These are phyloP conservation scores for Chlamydomonas sp. DNA, from an alignment of 139 green algal species.

Conservation along the genomic window DNA sequence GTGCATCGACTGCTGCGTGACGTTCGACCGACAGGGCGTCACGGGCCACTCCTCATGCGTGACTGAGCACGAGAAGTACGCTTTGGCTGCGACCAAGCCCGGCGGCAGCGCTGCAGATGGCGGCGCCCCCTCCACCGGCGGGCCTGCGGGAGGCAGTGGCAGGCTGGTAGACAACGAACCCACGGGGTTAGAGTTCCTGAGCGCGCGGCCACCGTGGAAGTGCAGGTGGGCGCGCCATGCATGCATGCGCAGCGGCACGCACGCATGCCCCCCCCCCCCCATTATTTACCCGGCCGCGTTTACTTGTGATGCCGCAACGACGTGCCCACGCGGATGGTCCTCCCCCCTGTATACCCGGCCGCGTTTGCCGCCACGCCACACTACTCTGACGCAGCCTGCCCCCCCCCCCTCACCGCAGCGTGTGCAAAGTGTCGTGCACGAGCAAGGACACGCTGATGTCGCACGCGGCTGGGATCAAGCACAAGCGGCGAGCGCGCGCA, in stretches of 20 bases:
- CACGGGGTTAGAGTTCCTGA: conserved; percentile 60
- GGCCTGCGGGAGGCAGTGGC: not conserved
- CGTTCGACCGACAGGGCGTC: conserved; percentile 53
- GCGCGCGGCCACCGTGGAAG: conserved; percentile 62
- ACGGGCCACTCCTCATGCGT: conserved; percentile 69
- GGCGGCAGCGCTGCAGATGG: conserved; percentile 70
- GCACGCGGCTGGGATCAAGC: conserved; percentile 78
- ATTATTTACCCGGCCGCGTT: not conserved
- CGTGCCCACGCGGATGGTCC: no score
- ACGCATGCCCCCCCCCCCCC: no score
- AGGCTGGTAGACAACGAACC: conserved; percentile 18
- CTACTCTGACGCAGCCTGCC: not conserved
- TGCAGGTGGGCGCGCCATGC: conserved; percentile 42
- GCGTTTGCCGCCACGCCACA: not conserved
- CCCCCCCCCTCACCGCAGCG: conserved; percentile 9
- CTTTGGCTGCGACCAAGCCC: conserved; percentile 78
- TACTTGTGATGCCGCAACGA: no score
- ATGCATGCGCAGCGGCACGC: not conserved
- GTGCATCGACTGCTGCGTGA: conserved; percentile 79
- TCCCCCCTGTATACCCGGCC: not conserved
- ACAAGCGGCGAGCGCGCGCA: conserved; percentile 33
- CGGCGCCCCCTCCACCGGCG: no score
- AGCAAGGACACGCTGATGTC: conserved; percentile 71
- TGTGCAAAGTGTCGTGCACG: conserved; percentile 86
- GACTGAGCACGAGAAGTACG: conserved; percentile 91